A percentile compares a stretch with the other conserved stretches of the same genome.
Evolutionary conservation across 2,329 filamentous ascomycete species (phyloP).

Genomic region (Endocalyx cinctus): DNA sequence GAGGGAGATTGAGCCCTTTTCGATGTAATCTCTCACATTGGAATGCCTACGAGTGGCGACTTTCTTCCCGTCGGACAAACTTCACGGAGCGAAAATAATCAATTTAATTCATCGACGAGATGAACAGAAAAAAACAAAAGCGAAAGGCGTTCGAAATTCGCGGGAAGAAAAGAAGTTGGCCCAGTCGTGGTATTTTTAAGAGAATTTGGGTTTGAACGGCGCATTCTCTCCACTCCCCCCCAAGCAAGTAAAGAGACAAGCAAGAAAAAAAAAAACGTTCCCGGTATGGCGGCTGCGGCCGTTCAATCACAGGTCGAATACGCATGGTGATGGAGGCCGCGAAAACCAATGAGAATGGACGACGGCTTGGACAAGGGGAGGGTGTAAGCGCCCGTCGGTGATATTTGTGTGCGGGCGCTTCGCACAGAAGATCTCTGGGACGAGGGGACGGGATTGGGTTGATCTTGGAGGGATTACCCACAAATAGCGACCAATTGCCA

Average conservation of each 20-base stretch:
- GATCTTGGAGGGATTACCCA: too few relatives aligned
- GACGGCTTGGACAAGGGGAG: slow-evolving; percentile 14
- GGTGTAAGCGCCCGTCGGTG: slow-evolving; percentile 24
- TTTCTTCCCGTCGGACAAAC: background rate
- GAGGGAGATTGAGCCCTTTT: too few relatives aligned
- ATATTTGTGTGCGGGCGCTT: slow-evolving; percentile 22
- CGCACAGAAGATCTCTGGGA: slow-evolving; percentile 14
- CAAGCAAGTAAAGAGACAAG: too few relatives aligned
- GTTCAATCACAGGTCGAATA: slow-evolving; percentile 26
- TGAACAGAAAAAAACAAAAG: slow-evolving; percentile 1
- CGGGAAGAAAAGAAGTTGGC: too few relatives aligned
- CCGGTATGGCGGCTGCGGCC: slow-evolving; percentile 24
- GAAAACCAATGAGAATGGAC: slow-evolving; percentile 22
- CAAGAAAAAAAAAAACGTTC: too few relatives aligned
- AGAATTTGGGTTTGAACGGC: too few relatives aligned
- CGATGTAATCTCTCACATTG: slow-evolving; percentile 1
- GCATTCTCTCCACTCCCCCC: too few relatives aligned
- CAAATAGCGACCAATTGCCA: slow-evolving; percentile 5
- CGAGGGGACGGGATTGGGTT: slow-evolving; percentile 18
- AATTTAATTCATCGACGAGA: background rate
- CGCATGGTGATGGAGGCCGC: slow-evolving; percentile 22
- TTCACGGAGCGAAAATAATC: background rate
- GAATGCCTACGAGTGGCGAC: background rate
- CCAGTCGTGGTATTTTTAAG: too few relatives aligned
- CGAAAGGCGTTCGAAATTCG: too few relatives aligned